Evolutionary conservation across 2,329 filamentous ascomycete species (phyloP).

Genomic region (Aspergillus fumigatiaffinis): DNA sequence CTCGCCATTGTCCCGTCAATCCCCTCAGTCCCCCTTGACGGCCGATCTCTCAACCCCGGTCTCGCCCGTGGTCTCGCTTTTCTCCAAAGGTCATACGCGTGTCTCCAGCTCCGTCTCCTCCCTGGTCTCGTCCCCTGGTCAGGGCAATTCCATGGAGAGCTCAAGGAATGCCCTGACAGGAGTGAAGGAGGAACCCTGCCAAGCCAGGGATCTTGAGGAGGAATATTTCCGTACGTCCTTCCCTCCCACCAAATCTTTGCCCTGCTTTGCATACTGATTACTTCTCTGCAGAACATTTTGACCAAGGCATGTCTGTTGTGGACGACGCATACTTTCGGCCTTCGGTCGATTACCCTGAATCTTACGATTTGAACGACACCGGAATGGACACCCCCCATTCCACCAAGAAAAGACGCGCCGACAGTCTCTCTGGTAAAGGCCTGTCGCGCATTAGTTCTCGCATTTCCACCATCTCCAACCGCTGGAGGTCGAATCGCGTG

Average conservation of each 20-base stretch:
- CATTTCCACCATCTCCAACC: constrained; percentile 68
- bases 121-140: constrained; percentile 57
- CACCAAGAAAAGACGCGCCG: constrained; percentile 53
- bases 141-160: constrained; percentile 47
- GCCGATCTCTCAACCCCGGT: constrained; percentile 34
- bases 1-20: constrained; percentile 15
- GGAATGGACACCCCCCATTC: constrained; percentile 56
- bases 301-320: constrained; percentile 25
- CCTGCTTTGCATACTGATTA: constrained; percentile 6
- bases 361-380: constrained; percentile 56
- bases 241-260: constrained; percentile 12
- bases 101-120: constrained; percentile 71
- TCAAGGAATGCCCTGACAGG: constrained; percentile 69
- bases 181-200: constrained; percentile 76
- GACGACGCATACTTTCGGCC: constrained; percentile 27
- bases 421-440: constrained; percentile 43
- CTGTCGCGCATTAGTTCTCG: constrained; percentile 64
- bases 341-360: constrained; percentile 27
- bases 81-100: constrained; percentile 37
- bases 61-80: constrained; percentile 39
- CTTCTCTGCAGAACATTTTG: constrained; percentile 32
- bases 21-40: constrained; percentile 30
- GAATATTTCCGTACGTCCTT: constrained; percentile 69
- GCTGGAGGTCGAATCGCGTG: constrained; percentile 36
- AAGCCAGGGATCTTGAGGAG: constrained; percentile 49